Base-by-base conservation (phyloP, 2,329 filamentous ascomycete species). In the Sphaerulina vaccinii region DNA sequence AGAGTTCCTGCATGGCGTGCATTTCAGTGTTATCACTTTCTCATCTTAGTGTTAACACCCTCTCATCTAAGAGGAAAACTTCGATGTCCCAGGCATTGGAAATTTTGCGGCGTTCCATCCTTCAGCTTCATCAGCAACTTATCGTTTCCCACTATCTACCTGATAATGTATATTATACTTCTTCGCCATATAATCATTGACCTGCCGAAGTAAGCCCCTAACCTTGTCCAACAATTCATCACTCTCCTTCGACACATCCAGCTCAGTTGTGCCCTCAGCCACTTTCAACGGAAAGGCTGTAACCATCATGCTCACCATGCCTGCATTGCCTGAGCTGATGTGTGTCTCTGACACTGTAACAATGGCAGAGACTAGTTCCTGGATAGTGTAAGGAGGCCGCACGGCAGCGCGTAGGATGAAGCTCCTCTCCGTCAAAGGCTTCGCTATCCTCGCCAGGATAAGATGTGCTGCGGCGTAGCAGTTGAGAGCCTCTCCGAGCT, bases 121-220 rank as follows among this genome's bases (percentile, higher is more conserved):
- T n/a, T n/a, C n/a, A n/a, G n/a, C n/a, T n/a, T n/a, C n/a, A n/a
- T n/a, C n/a, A n/a, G n/a, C n/a, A n/a, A n/a, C n/a, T n/a, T n/a
- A n/a, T n/a, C n/a, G n/a, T n/a, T n/a, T n/a, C n/a, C n/a, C n/a
- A n/a, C n/a, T n/a, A n/a, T n/a, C n/a, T n/a, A n/a, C n/a, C n/a
- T n/a, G n/a, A 32, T 53, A 49, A 22, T 49, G 29, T 13, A 53
- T 27, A 40, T 53, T 49, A 19, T 49, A 53, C 3, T 36, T 53
- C 2, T 29, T 18, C 5, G 39, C 27, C 15, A 53, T 38, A 6
- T 53, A 21, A n/a, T 3, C 23, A 23, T 38, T 49, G n/a, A 53
- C 2, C 37, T 33, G 21, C 16, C 7, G 10, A 9, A 53, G 39
- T 27, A 44, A 35, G 8, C 33, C 32, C 23, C 24, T 19, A 15